phyloP scores from a whole-genome alignment of 1,139 yeast species.

The Eremothecium gossypii region DNA sequence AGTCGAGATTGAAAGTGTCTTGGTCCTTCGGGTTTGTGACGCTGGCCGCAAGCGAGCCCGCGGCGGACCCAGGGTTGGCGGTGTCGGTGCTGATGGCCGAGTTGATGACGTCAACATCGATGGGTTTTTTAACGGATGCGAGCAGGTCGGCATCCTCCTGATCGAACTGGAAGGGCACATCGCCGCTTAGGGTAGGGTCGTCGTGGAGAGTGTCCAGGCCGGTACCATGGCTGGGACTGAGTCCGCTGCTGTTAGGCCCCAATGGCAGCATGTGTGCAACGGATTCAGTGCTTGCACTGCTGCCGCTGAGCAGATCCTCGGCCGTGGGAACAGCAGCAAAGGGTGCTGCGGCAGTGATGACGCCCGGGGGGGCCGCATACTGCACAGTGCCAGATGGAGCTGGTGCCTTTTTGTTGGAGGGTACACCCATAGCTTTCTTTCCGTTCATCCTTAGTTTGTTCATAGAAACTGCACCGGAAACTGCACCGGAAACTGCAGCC shows the following conservation, averaged over 20 bases:
- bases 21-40: slow-evolving; percentile 3
- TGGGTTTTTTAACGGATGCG: slow-evolving; percentile 1
- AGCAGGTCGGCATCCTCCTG: slow-evolving; percentile 8
- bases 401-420: slow-evolving; percentile 1
- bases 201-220: slow-evolving; percentile 10
- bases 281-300: slow-evolving; percentile 7
- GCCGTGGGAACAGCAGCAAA: slow-evolving; percentile 1
- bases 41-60: neutral
- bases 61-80: neutral
- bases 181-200: slow-evolving; percentile 10
- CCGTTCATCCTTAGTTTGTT: neutral
- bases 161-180: slow-evolving; percentile 8
- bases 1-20: slow-evolving; percentile 15
- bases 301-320: slow-evolving; percentile 8
- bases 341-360: neutral
- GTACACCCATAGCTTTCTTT: neutral
- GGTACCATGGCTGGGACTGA: slow-evolving; percentile 8
- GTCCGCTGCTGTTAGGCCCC: neutral
- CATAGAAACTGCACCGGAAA: neutral
- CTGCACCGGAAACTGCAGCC: neutral
- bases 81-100: neutral
- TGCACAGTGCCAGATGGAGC: neutral
- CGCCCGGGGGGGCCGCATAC: neutral
- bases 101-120: neutral
- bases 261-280: slow-evolving; percentile 6